A percentile compares a stretch with the other conserved stretches of the same genome.
Conservation (phyloP, 2,329 filamentous ascomycete species). For the Xylariales sp. region DNA sequence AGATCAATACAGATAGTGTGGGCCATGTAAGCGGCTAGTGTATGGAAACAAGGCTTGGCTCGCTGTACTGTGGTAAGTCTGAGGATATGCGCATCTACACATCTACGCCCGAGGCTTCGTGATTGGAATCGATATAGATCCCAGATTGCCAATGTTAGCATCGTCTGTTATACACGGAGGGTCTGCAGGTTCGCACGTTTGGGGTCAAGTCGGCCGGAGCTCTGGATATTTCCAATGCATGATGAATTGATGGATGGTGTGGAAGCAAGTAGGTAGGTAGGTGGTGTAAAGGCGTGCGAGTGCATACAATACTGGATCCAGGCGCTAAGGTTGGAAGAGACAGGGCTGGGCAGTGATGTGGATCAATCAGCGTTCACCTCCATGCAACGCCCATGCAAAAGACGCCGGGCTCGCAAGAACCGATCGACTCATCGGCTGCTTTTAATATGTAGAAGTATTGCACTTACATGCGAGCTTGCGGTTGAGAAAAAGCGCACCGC, state of each 20-base stretch:
- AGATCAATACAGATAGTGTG: not conserved
- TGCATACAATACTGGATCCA: slow-evolving; percentile 4
- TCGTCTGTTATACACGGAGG: slow-evolving; percentile 6
- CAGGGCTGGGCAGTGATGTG: slow-evolving; percentile 3
- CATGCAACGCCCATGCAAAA: slow-evolving; percentile 7
- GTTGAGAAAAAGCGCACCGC: not conserved
- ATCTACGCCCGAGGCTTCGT: not conserved
- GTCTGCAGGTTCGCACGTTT: slow-evolving; percentile 7
- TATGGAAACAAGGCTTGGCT: slow-evolving; percentile 1
- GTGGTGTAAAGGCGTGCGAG: slow-evolving; percentile 2
- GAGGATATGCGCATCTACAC: not conserved
- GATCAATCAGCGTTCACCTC: slow-evolving; percentile 4
- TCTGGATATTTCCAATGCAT: not conserved
- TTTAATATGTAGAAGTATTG: not conserved
- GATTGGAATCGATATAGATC: slow-evolving; percentile 4
- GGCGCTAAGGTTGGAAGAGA: slow-evolving; percentile 6
- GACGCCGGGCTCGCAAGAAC: slow-evolving; percentile 2
- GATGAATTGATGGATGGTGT: slow-evolving; percentile 5
- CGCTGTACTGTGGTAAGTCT: not conserved
- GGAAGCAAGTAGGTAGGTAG: slow-evolving; percentile 4
- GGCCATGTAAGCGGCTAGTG: not conserved
- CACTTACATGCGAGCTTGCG: not conserved
- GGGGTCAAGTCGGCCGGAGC: slow-evolving; percentile 7
- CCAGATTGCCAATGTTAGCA: slow-evolving; percentile 8
- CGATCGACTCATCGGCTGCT: slow-evolving; percentile 2